Conservation (phyloP, 805 yeast genomes). For the Cyberlindnera bimundalis region DNA sequence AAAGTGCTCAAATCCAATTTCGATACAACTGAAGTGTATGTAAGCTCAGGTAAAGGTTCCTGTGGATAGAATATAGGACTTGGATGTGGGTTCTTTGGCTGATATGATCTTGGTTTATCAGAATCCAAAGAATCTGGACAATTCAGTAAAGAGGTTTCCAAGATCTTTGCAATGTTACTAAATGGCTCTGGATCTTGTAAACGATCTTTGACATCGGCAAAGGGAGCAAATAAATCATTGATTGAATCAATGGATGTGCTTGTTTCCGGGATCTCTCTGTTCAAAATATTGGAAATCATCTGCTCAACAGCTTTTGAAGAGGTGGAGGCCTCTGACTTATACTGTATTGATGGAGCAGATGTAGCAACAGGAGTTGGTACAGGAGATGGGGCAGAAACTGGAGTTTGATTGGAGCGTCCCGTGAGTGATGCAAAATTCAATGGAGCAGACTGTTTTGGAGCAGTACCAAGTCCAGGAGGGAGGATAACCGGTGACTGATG, state of each 20-base stretch:
- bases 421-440: conserved; percentile 3
- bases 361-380: background rate
- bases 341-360: background rate
- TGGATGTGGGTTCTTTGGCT: conserved; percentile 81
- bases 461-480: conserved; percentile 4
- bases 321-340: too few species aligned
- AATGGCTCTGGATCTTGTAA: conserved; percentile 51
- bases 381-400: background rate
- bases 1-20: conserved; percentile 84
- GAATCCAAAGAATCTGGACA: conserved; percentile 95
- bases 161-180: conserved; percentile 48
- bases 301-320: conserved; percentile 7
- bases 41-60: conserved; percentile 55
- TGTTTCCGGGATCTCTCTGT: conserved; percentile 1
- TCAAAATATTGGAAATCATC: background rate
- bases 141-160: conserved; percentile 77
- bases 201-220: conserved; percentile 36
- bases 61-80: conserved; percentile 89
- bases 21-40: conserved; percentile 55
- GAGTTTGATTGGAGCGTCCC: background rate
- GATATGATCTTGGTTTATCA: conserved; percentile 68
- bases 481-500: conserved; percentile 3
- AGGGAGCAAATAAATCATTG: conserved; percentile 22
- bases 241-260: conserved; percentile 2
- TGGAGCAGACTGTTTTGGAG: background rate